Conservation (phyloP, 257 asterid genomes). For the Nicotiana sylvestris region DNA sequence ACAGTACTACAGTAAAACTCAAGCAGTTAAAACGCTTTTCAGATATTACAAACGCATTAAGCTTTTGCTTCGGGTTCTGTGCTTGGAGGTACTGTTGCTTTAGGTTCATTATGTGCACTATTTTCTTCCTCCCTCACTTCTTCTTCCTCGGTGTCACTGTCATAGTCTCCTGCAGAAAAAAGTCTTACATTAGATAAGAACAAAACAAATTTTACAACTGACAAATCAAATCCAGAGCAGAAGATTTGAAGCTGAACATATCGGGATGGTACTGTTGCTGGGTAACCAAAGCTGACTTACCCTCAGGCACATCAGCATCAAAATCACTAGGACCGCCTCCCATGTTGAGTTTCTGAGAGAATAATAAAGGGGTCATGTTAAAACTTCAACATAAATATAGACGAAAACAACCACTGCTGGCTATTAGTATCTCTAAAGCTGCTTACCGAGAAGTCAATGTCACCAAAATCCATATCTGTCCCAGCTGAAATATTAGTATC, state of each 20-base stretch:
- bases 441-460: constrained; percentile 56
- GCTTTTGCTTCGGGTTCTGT: constrained; percentile 16
- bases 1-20: background rate
- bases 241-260: background rate
- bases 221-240: background rate
- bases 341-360: constrained; percentile 43
- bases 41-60: constrained; percentile 10
- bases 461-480: constrained; percentile 39
- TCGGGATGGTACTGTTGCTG: background rate
- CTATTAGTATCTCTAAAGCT: background rate
- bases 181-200: background rate
- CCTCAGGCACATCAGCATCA: constrained; percentile 32
- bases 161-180: constrained; percentile 25
- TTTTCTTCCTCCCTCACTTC: constrained; percentile 15
- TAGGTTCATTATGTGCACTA: constrained; percentile 13
- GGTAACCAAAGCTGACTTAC: constrained; percentile 14
- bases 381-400: background rate
- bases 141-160: constrained; percentile 29
- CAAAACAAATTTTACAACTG: background rate
- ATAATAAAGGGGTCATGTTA: background rate
- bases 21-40: background rate
- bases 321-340: constrained; percentile 34
- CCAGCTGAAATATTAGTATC: constrained; percentile 29
- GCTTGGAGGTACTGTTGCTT: constrained; percentile 16
- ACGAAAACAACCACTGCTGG: background rate